Conservation (phyloP, 2,329 filamentous ascomycete species). For the Bipolaris zeicola region DNA sequence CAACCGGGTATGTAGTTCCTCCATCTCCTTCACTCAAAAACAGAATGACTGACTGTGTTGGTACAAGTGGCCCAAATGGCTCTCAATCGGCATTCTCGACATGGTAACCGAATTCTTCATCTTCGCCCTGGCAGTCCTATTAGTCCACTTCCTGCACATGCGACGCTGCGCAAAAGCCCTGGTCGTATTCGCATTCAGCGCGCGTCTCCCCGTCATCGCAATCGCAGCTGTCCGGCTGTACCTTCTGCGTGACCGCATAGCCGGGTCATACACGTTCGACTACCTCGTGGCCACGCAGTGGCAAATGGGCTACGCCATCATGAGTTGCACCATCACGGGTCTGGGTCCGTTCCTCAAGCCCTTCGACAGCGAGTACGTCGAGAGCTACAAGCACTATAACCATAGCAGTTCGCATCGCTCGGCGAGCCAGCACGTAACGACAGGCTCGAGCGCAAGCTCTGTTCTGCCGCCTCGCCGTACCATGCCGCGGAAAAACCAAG, state of each 20-base stretch:
- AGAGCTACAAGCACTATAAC: conserved; percentile 23
- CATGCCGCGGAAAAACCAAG: neutral
- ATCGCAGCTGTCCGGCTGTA: conserved; percentile 34
- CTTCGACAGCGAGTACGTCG: conserved; percentile 34
- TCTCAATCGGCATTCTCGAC: conserved; percentile 35
- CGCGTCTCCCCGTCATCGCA: conserved; percentile 37
- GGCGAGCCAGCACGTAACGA: neutral
- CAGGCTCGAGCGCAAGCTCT: neutral
- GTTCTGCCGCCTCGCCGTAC: neutral
- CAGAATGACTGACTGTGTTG: neutral
- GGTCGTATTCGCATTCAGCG: conserved; percentile 38
- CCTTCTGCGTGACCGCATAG: conserved; percentile 30
- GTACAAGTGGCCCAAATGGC: conserved; percentile 37
- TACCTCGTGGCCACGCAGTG: conserved; percentile 41
- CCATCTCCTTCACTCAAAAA: neutral
- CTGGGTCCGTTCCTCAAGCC: conserved; percentile 43
- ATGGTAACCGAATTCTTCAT: conserved; percentile 36
- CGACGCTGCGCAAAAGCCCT: conserved; percentile 29
- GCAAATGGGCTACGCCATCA: conserved; percentile 46
- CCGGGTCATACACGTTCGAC: conserved; percentile 27
- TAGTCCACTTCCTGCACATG: conserved; percentile 41
- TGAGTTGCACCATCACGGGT: conserved; percentile 40
- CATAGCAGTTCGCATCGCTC: conserved; percentile 6
- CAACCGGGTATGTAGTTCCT: conserved; percentile 27
- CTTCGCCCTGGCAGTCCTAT: conserved; percentile 33